These are phyloP conservation scores for Ulmus americana DNA, from an alignment of 331 rosid genomes.

Conservation along the genomic window DNA sequence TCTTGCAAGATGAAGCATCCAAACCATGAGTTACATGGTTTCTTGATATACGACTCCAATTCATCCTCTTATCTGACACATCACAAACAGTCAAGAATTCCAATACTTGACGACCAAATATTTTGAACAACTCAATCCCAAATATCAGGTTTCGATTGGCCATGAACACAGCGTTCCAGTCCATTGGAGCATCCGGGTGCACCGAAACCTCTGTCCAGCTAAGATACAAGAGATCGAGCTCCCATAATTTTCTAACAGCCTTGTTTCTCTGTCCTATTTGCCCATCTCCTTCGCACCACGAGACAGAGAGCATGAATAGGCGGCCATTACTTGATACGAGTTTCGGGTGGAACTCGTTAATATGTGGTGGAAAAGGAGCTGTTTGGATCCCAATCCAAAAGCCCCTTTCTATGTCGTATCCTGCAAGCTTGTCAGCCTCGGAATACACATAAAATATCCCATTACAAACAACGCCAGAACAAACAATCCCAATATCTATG, in stretches of 20 bases:
- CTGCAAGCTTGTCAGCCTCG: constrained; percentile 82
- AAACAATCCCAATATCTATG: constrained; percentile 64
- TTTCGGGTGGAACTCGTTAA: constrained; percentile 86
- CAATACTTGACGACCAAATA: constrained; percentile 94
- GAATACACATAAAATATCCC: constrained; percentile 84
- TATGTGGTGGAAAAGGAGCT: constrained; percentile 64
- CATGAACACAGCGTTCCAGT: constrained; percentile 90
- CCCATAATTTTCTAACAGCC: constrained; percentile 96
- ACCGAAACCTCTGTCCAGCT: constrained; percentile 79
- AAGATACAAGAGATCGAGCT: constrained; percentile 75
- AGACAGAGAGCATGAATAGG: constrained; percentile 78
- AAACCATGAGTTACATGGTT: constrained; percentile 67
- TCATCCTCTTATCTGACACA: constrained; percentile 46
- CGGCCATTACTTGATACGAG: constrained; percentile 72
- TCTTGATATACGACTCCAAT: constrained; percentile 86
- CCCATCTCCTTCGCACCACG: constrained; percentile 99
- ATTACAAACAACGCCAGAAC: constrained; percentile 85
- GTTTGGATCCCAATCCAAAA: constrained; percentile 77
- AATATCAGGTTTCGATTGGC: constrained; percentile 69
- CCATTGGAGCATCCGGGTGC: constrained; percentile 99
- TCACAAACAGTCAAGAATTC: constrained; percentile 84
- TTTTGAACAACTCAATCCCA: constrained; percentile 96
- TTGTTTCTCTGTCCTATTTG: constrained; percentile 91
- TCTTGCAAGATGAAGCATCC: constrained; percentile 90
- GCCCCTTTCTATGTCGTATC: constrained; percentile 76